Base-by-base conservation (phyloP, 1,284 basidiomycete species). In the Trichosporon sp. region DNA sequence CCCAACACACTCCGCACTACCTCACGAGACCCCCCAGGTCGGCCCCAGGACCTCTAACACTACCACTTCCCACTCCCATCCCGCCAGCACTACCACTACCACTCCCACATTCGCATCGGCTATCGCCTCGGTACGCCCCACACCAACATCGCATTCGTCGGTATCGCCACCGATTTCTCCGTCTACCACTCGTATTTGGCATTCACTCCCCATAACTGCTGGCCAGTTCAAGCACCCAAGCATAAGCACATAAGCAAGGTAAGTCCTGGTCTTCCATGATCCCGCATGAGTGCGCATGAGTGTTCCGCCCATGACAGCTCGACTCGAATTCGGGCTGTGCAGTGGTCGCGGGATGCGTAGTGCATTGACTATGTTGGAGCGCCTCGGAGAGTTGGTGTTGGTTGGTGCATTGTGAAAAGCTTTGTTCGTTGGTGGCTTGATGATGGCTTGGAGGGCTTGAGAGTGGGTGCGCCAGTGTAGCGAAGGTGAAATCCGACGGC, bases 361-460 rank as follows among this genome's bases (percentile, higher is more conserved):
- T 59, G 54, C 54, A 59, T 59, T 26, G 54, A 31, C 54, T 31
- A 8, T 11, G 31, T 63, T n/a, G 59, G 6, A n/a, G 31, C 14
- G 56, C 11, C 11, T n/a, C n/a, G 48, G n/a, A 51, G 48, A 4
- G 48, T 54, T 11, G 51, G n/a, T 11, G 51, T 19, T 54, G 21
- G 51, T 37, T 54, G 21, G 51, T 37, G 59, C 32, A 63, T 63
- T 37, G 59, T 63, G 59, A 63, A 63, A 59, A 63, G 59, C 59
- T 63, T 63, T 63, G 59, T 63, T 63, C 59, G 35, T 61, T 26
- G 59, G 59, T 63, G 59, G 59, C 59, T 63, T 63, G 32, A 37
- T 63, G 59, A 63, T 63, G 59, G 59, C 59, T 63, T 63, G 59
- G 59, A 21, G 59, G 59, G 59, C 32, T 63, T 35, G 56, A 61